A percentile compares a stretch with the other conserved stretches of the same genome.
These are phyloP conservation scores for Alternaria atra DNA, from an alignment of 2,329 filamentous ascomycete genomes.

Conservation along the genomic window DNA sequence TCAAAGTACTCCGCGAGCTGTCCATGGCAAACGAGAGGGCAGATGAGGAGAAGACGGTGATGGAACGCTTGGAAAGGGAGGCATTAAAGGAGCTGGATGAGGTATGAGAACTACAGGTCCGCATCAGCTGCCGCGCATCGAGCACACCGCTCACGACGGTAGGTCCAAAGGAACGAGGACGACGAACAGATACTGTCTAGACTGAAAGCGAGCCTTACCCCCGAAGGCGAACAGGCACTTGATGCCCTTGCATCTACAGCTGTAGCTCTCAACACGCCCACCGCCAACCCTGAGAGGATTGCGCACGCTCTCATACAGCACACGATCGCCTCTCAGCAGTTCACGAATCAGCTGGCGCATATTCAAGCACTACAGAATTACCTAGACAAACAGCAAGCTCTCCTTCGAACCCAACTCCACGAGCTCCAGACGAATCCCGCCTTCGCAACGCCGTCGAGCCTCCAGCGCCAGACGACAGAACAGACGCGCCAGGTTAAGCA, in stretches of 20 bases:
- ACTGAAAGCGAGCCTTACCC: constrained; percentile 37
- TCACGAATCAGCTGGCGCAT: constrained; percentile 44
- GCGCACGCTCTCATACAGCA: constrained; percentile 49
- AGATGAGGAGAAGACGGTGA: constrained; percentile 71
- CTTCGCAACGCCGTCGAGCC: constrained; percentile 60
- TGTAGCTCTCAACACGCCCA: constrained; percentile 47
- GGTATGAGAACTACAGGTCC: constrained; percentile 36
- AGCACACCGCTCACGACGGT: constrained; percentile 22
- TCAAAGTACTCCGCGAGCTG: constrained; percentile 77
- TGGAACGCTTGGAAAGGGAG: constrained; percentile 67
- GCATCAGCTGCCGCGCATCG: constrained; percentile 13
- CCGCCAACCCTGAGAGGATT: constrained; percentile 36
- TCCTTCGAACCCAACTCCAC: constrained; percentile 42
- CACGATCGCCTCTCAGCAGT: constrained; percentile 41
- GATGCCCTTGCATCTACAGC: constrained; percentile 49
- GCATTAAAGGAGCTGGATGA: constrained; percentile 64
- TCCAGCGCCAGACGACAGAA: constrained; percentile 77
- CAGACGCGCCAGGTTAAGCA: constrained; percentile 75
- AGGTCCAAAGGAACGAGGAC: constrained; percentile 31
- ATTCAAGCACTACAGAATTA: constrained; percentile 47
- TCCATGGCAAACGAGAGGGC: constrained; percentile 79
- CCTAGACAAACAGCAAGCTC: constrained; percentile 42
- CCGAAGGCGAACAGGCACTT: constrained; percentile 44
- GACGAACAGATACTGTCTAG: constrained; percentile 36
- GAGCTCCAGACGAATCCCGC: constrained; percentile 43